phyloP scores from a whole-genome alignment of 2,329 filamentous ascomycete genomes.

The Fusarium sp. region DNA sequence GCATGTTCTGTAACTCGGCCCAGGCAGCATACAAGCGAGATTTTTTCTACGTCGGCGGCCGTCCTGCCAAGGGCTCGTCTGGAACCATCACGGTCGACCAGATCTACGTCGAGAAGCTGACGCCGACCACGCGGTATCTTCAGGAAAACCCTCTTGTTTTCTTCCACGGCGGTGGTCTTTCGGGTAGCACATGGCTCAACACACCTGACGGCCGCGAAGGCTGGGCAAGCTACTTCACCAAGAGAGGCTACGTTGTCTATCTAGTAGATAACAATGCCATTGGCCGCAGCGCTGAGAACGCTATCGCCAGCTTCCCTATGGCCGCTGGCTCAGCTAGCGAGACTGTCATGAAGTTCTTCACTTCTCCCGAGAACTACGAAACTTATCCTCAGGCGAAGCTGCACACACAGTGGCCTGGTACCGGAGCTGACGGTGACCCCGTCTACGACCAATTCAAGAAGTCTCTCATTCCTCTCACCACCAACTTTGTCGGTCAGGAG shows the following conservation, averaged over 20 bases:
- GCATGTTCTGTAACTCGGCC: constrained; percentile 24
- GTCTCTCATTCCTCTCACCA: constrained; percentile 35
- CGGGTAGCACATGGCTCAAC: constrained; percentile 40
- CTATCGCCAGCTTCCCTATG: constrained; percentile 15
- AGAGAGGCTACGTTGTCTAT: constrained; percentile 33
- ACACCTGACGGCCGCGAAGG: constrained; percentile 33
- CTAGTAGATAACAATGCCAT: constrained; percentile 26
- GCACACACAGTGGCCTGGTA: constrained; percentile 41
- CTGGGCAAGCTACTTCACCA: constrained; percentile 39
- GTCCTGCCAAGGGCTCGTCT: constrained; percentile 7
- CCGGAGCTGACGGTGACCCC: constrained; percentile 23
- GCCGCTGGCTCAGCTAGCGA: constrained; percentile 23
- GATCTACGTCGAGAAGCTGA: constrained; percentile 40
- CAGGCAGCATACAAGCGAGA: constrained; percentile 33
- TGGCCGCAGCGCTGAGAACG: constrained; percentile 27
- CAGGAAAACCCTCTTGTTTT: constrained; percentile 38
- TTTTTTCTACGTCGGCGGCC: constrained; percentile 39
- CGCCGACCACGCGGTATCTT: not conserved
- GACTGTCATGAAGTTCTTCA: constrained; percentile 34
- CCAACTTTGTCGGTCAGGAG: constrained; percentile 31
- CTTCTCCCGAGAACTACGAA: constrained; percentile 24
- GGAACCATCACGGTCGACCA: constrained; percentile 39
- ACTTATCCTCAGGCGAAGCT: constrained; percentile 34
- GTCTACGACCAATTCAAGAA: constrained; percentile 38
- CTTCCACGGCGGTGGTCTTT: constrained; percentile 39